Base-by-base conservation (phyloP, 2,329 filamentous ascomycete species). In the Peltaster fructicola region DNA sequence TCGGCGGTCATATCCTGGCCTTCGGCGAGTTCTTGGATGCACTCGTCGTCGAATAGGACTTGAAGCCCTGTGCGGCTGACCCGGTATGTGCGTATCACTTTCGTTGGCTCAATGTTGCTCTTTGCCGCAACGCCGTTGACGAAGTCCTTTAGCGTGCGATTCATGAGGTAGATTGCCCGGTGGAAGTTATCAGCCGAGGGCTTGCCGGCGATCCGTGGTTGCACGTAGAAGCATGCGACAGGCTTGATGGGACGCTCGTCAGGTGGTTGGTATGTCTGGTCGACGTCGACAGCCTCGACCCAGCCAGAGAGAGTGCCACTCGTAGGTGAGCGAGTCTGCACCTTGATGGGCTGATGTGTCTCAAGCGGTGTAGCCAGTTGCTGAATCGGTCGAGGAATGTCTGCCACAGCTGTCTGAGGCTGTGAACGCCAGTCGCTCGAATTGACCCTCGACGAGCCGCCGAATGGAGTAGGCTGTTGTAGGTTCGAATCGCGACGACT, bases 231-330 rank as follows among this genome's bases (percentile, higher is more conserved):
- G 54, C 84, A 93, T 24, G 85, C 85, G 20, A 90, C 71, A 36
- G 71, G 68, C 48, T 80, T 90, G 11, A 70, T 58, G 6, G 63
- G 56, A 29, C 65, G 68, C 40, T 90, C 79, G 1, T 64, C 55
- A 1, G 84, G 84, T 21, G 88, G 75, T 30, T 74, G 69, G 46
- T 95, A 98, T 2, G 65, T 66, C 9, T 73, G 59, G 46, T 95
- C 88, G n/a, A 95, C 80, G 15, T 81, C 88, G 6, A 92, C 54
- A 1, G 82, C 81, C 46, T 93, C 82, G 34, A 95, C 88, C 73
- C 77, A 92, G 5, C 78, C 76, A 31, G 69, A 75, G 14, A 82
- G 56, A 13, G 65, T 68, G 7, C 73, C 73, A 17, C 67, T 56
- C 12, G 69, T 65, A 26, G 73, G 68, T 1, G 59, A 61, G 36